phyloP scores from a whole-genome alignment of 2,329 filamentous ascomycete species.

The Aspergillus ustus region DNA sequence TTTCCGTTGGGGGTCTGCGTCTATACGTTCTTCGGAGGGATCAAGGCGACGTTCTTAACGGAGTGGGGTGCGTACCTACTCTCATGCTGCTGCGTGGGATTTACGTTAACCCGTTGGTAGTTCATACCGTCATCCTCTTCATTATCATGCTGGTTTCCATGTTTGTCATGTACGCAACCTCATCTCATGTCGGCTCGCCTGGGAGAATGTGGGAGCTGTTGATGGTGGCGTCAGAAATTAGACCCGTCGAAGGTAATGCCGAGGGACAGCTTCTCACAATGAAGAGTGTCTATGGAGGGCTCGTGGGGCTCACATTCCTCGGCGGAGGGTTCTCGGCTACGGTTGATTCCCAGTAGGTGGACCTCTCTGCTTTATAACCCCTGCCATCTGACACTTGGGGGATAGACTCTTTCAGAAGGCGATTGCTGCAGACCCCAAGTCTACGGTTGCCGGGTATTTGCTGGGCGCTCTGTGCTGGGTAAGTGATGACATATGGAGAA shows the following conservation, averaged over 20 bases:
- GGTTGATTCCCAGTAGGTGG: background rate
- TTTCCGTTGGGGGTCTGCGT: conserved; percentile 4
- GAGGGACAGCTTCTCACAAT: conserved; percentile 30
- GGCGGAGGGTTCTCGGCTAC: conserved; percentile 5
- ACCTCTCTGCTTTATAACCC: background rate
- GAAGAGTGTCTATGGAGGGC: conserved; percentile 27
- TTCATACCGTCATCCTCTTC: conserved; percentile 7
- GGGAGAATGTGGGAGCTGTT: conserved; percentile 32
- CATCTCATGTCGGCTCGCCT: conserved; percentile 23
- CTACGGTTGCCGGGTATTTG: conserved; percentile 28
- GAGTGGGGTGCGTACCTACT: conserved; percentile 1
- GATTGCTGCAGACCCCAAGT: conserved; percentile 29
- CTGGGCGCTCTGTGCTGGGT: conserved; percentile 27
- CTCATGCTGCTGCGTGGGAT: background rate
- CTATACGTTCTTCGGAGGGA: conserved; percentile 10
- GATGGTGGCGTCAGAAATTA: conserved; percentile 21
- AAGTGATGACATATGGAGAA: background rate
- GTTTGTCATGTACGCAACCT: conserved; percentile 9
- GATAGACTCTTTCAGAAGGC: conserved; percentile 29
- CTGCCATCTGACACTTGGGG: too few relatives aligned
- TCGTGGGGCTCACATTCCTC: conserved; percentile 21
- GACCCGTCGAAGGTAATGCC: conserved; percentile 29
- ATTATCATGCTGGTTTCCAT: conserved; percentile 5
- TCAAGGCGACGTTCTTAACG: conserved; percentile 11
- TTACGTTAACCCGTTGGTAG: background rate